These are phyloP conservation scores for Azolla pinnata DNA, from an alignment of 75 land plant genomes.

Conservation along the genomic window DNA sequence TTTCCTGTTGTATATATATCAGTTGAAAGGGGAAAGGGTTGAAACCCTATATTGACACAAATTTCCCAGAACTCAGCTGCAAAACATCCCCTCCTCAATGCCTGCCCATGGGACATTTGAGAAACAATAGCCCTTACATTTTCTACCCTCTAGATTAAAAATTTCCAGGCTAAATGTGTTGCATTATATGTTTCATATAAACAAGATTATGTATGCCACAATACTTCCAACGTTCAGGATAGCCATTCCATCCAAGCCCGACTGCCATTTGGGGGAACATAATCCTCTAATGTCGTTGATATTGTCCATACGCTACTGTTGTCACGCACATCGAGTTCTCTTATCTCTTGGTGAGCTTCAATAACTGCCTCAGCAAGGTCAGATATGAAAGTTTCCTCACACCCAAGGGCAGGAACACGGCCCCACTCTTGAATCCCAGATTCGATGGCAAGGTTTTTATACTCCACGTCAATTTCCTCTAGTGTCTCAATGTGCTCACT, in stretches of 20 bases:
- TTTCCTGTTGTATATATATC: too few species aligned
- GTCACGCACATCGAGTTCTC: conserved; percentile 19
- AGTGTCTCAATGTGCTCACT: conserved; percentile 90
- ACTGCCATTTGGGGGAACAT: not conserved
- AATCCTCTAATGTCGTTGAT: not conserved
- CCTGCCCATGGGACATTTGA: too few species aligned
- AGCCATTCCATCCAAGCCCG: conserved; percentile 8
- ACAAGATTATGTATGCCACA: too few species aligned
- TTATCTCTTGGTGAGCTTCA: conserved; percentile 59
- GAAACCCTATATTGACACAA: too few species aligned
- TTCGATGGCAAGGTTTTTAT: conserved; percentile 65
- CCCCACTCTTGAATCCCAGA: conserved; percentile 84
- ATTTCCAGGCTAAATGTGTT: too few species aligned
- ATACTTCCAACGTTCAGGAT: not conserved
- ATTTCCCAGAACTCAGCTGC: too few species aligned
- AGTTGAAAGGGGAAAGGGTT: too few species aligned
- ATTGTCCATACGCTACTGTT: conserved; percentile 1
- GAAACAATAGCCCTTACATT: too few species aligned
- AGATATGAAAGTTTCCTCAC: conserved; percentile 58
- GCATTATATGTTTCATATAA: too few species aligned
- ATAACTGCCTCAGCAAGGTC: conserved; percentile 83
- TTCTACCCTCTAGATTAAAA: too few species aligned
- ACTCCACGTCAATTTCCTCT: conserved; percentile 89
- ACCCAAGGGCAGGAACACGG: conserved; percentile 73
- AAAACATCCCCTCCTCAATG: too few species aligned